Evolutionary conservation across 306 rosid genomes (phyloP), one percentile per base, ranked within the genome.

Genomic region (Aeschynomene evenia): DNA sequence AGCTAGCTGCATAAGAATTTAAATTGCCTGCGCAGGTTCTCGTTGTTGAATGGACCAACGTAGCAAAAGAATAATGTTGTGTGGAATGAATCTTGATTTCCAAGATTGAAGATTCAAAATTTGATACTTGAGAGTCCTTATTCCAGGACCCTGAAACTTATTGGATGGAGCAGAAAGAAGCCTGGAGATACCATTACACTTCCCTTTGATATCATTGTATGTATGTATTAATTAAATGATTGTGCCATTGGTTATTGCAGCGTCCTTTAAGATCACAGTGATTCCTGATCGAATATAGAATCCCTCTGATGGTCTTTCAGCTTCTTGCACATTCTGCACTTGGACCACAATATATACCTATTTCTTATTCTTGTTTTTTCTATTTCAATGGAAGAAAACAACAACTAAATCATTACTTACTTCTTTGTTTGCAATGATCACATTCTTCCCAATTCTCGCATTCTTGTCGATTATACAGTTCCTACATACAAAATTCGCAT

Each of bases 381-480:
- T n/a, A n/a, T n/a, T n/a, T n/a, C n/a, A 26, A 55, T 18, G 43
- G 42, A 36, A 15, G 70, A 65, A 8, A 57, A 20, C 28, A 8
- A 22, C 28, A 52, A 34, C 39, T 39, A 45, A 42, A 29, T 42
- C 19, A 34, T 46, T 19, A 79, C 87, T 83, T 65, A 83, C 87
- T 24, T 83, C 84, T 76, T 73, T 83, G 68, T 83, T 83, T 63
- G 80, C 77, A 63, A 83, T 80, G 67, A 73, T 60, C 71, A 80
- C 87, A 51, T 80, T 72, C 64, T 64, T 76, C 68, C 87, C 87
- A 58, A 83, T 80, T 76, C 84, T 76, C 39, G 84, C 87, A 19
- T 83, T 79, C 68, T 83, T 83, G 76, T 83, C 87, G 59, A 83
- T 83, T 76, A 83, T 76, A 69, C 87, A 83, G 29, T 73, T 79